These are phyloP conservation scores for Inga laurina DNA, from an alignment of 306 rosid species.

Conservation along the genomic window DNA sequence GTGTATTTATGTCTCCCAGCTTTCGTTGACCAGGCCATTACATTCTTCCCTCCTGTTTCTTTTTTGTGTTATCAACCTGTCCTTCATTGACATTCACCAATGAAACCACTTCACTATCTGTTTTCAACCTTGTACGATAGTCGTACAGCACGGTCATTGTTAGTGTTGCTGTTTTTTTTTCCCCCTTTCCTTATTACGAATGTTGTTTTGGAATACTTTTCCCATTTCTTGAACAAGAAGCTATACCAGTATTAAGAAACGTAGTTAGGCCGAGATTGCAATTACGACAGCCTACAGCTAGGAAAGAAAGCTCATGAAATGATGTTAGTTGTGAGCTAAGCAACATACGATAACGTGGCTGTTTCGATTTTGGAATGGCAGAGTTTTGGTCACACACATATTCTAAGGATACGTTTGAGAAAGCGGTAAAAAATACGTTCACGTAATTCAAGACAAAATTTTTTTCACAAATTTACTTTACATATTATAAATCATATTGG, in stretches of 20 bases:
- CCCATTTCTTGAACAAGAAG: background rate
- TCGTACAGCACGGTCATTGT: background rate
- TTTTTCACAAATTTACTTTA: too few species aligned
- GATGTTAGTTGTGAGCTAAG: background rate
- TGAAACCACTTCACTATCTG: background rate
- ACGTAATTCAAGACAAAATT: too few species aligned
- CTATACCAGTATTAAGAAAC: background rate
- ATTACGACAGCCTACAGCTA: background rate
- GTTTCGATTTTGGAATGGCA: background rate
- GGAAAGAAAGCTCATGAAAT: background rate
- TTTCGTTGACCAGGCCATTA: background rate
- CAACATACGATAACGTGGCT: background rate
- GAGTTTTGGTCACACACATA: too few species aligned
- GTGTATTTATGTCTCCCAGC: background rate
- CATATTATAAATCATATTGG: too few species aligned
- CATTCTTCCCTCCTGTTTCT: background rate
- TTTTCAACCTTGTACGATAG: background rate
- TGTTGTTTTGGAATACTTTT: background rate
- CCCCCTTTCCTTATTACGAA: too few species aligned
- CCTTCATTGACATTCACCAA: too few species aligned
- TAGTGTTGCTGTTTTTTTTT: too few species aligned
- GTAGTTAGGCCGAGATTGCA: background rate
- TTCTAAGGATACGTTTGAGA: too few species aligned
- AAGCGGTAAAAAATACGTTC: too few species aligned
- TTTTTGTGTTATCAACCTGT: background rate